Evolutionary conservation across 345 rosid genomes (phyloP).

Genomic region (Mangifera indica): DNA sequence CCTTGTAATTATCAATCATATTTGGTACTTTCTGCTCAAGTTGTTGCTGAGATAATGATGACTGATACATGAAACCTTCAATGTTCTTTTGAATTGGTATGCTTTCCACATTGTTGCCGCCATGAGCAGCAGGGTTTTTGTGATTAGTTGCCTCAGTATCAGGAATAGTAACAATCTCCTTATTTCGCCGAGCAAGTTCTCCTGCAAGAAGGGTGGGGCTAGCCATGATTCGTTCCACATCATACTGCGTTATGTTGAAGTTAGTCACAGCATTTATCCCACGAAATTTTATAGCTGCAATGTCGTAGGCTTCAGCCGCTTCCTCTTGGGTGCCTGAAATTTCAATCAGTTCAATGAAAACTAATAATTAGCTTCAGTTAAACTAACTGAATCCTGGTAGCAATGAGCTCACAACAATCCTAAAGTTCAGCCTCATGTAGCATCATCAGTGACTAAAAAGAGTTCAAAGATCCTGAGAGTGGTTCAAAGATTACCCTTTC

Average conservation of each 20-base stretch:
- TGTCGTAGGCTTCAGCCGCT: conserved; percentile 95
- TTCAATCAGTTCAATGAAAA: not conserved
- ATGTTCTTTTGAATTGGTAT: conserved; percentile 23
- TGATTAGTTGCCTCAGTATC: conserved; percentile 20
- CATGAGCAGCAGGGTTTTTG: conserved; percentile 23
- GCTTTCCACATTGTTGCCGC: conserved; percentile 22
- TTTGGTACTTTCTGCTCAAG: conserved; percentile 28
- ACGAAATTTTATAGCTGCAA: conserved; percentile 91
- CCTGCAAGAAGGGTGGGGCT: conserved; percentile 79
- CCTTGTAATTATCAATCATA: conserved; percentile 21
- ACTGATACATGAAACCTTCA: conserved; percentile 26
- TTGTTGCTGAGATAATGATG: conserved; percentile 30
- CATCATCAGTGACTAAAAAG: conserved; percentile 2
- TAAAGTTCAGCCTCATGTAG: not conserved
- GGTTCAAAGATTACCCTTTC: conserved; percentile 1
- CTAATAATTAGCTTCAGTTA: not conserved
- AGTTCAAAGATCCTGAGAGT: not conserved
- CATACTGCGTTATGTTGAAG: conserved; percentile 75
- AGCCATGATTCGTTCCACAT: conserved; percentile 81
- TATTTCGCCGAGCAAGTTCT: conserved; percentile 69
- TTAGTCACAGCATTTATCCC: conserved; percentile 92
- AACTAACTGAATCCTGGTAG: not conserved
- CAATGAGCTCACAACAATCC: conserved; percentile 8
- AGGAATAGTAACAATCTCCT: conserved; percentile 33
- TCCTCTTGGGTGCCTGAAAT: conserved; percentile 88